Evolutionary conservation across 495 filamentous ascomycete genomes (phyloP).

Genomic region (Jackrogersella minutella): DNA sequence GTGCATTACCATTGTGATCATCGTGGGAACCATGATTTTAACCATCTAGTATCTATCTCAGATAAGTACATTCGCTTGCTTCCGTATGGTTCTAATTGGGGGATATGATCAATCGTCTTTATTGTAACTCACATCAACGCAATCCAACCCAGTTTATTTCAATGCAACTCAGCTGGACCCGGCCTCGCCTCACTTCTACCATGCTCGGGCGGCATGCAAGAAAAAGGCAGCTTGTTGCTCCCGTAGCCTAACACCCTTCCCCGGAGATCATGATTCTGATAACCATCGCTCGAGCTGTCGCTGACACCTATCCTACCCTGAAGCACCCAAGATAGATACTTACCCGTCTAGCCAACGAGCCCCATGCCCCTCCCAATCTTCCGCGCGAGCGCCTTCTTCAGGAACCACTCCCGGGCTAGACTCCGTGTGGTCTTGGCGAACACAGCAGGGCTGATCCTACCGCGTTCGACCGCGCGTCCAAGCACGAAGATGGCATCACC

Average conservation of each 20-base stretch:
- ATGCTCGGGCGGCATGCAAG: too few relatives aligned
- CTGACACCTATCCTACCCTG: not conserved
- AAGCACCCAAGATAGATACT: not conserved
- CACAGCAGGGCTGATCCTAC: constrained; percentile 77
- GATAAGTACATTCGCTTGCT: not conserved
- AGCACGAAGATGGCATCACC: constrained; percentile 87
- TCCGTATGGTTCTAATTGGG: not conserved
- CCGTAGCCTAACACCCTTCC: too few relatives aligned
- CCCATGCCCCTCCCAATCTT: constrained; percentile 93
- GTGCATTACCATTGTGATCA: not conserved
- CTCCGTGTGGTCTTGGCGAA: constrained; percentile 86
- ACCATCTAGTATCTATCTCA: too few relatives aligned
- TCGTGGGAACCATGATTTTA: not conserved
- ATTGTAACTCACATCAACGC: not conserved
- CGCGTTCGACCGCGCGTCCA: constrained; percentile 80
- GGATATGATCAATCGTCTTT: not conserved
- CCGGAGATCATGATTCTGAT: too few relatives aligned
- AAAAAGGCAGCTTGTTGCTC: too few relatives aligned
- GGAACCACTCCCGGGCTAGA: constrained; percentile 85
- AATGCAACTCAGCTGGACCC: too few relatives aligned
- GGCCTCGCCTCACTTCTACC: too few relatives aligned
- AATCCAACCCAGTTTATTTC: not conserved
- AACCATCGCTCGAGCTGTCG: too few relatives aligned
- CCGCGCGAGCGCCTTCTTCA: constrained; percentile 86
- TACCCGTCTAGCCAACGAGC: constrained; percentile 34